Percentiles rank a stretch among this genome's conserved stretches.
phyloP scores from a whole-genome alignment of 305 asterid species.

The Fraxinus baroniana region DNA sequence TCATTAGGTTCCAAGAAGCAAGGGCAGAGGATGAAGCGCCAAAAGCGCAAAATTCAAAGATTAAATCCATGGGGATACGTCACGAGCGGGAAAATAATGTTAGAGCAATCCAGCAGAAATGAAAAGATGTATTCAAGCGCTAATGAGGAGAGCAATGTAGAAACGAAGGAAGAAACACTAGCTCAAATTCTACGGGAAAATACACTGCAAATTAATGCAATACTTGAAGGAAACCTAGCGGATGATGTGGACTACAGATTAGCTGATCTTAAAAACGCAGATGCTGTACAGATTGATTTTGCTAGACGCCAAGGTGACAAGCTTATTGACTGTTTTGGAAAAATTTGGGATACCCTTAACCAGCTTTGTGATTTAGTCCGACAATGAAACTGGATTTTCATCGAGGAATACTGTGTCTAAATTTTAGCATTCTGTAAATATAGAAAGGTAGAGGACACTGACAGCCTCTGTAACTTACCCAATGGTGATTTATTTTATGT shows the following conservation, averaged over 20 bases:
- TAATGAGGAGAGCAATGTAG: slow-evolving; percentile 32
- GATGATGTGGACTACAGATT: slow-evolving; percentile 45
- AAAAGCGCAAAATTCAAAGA: slow-evolving; percentile 47
- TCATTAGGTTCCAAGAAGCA: slow-evolving; percentile 61
- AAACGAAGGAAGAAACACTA: slow-evolving; percentile 45
- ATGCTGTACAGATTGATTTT: slow-evolving; percentile 42
- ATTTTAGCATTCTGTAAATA: slow-evolving; percentile 21
- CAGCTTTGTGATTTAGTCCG: slow-evolving; percentile 57
- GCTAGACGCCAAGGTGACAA: slow-evolving; percentile 61
- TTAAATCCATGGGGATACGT: slow-evolving; percentile 66
- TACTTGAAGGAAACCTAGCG: slow-evolving; percentile 46
- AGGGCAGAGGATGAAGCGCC: slow-evolving; percentile 50
- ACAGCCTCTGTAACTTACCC: neutral
- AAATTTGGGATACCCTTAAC: slow-evolving; percentile 51
- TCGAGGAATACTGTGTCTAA: neutral
- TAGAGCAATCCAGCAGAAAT: slow-evolving; percentile 40
- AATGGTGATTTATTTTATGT: neutral
- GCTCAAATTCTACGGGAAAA: slow-evolving; percentile 49
- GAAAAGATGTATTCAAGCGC: slow-evolving; percentile 22
- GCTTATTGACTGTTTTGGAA: slow-evolving; percentile 62
- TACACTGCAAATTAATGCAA: slow-evolving; percentile 48
- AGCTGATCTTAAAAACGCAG: slow-evolving; percentile 44
- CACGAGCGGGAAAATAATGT: slow-evolving; percentile 41
- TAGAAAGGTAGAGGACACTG: neutral
- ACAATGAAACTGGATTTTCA: slow-evolving; percentile 32